phyloP scores from a whole-genome alignment of 805 yeast species.

The Blastobotrys americana region DNA sequence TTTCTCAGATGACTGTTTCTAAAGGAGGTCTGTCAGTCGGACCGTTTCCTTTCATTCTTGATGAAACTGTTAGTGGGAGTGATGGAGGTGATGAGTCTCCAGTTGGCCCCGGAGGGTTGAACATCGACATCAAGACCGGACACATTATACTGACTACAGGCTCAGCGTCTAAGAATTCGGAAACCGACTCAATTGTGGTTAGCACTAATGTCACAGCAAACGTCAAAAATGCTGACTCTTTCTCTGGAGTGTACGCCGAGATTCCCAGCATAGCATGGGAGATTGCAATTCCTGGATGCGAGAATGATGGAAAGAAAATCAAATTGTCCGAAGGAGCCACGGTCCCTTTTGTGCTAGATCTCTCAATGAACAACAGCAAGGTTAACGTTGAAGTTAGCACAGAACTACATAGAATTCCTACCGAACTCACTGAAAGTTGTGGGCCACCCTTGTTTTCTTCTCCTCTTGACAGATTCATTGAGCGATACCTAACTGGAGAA shows the following conservation, averaged over 20 bases:
- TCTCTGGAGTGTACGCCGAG: background rate
- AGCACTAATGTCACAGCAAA: conserved; percentile 8
- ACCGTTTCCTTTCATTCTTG: conserved; percentile 10
- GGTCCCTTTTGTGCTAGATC: conserved; percentile 8
- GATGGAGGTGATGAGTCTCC: conserved; percentile 2
- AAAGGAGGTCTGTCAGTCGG: conserved; percentile 16
- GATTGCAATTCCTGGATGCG: conserved; percentile 26
- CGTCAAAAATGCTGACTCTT: background rate
- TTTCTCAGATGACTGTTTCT: conserved; percentile 7
- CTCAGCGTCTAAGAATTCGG: too few species aligned
- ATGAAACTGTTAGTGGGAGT: conserved; percentile 10
- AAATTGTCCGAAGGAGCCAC: conserved; percentile 18
- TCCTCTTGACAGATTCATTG: conserved; percentile 25
- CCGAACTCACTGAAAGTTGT: conserved; percentile 20
- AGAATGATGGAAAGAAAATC: background rate
- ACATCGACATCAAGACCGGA: conserved; percentile 5
- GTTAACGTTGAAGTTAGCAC: conserved; percentile 17
- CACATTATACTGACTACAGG: conserved; percentile 2
- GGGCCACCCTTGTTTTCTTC: conserved; percentile 16
- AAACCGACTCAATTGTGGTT: too few species aligned
- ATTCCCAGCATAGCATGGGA: conserved; percentile 28
- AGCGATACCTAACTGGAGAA: conserved; percentile 23
- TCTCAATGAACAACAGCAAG: conserved; percentile 3
- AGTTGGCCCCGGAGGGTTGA: background rate
- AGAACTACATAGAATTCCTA: conserved; percentile 18